A percentile compares a stretch with the other conserved stretches of the same genome.
Conservation (phyloP, 371 early-diverging fungal species). For the Mortierella sp. region DNA sequence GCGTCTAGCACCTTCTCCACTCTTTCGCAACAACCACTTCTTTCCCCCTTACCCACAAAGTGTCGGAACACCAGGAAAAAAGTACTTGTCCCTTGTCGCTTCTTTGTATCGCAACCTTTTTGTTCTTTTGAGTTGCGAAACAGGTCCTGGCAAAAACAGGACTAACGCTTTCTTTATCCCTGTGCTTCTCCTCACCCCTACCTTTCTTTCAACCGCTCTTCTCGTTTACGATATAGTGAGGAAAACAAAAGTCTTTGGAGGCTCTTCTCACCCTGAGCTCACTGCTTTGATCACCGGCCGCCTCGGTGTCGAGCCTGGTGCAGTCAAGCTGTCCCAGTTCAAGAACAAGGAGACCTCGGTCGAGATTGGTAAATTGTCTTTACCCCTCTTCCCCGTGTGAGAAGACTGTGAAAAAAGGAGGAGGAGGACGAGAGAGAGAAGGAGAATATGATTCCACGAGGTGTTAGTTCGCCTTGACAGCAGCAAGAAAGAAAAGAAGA, state of each 20-base stretch:
- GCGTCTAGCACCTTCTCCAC: background rate
- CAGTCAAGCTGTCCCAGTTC: conserved; percentile 82
- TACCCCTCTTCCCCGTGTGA: background rate
- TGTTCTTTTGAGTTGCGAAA: background rate
- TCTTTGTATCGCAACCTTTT: background rate
- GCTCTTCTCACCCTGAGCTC: conserved; percentile 95
- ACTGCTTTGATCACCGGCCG: conserved; percentile 83
- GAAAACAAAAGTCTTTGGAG: conserved; percentile 93
- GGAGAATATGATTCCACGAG: background rate
- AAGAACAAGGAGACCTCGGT: conserved; percentile 84
- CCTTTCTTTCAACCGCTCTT: background rate
- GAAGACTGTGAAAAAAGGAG: too few species aligned
- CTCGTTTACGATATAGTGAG: conserved; percentile 32
- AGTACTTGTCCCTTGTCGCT: conserved; percentile 18
- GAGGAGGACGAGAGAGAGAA: background rate
- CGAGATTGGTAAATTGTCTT: conserved; percentile 64
- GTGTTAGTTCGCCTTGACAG: background rate
- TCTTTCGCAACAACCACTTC: background rate
- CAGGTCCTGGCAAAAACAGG: background rate
- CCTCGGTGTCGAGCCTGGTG: conserved; percentile 81
- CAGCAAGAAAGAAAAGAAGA: background rate
- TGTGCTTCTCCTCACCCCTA: background rate
- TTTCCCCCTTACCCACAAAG: conserved; percentile 16
- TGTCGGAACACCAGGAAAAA: conserved; percentile 46
- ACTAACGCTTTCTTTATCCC: background rate